Conservation (phyloP, 345 rosid genomes). For the Ceriops tagal region DNA sequence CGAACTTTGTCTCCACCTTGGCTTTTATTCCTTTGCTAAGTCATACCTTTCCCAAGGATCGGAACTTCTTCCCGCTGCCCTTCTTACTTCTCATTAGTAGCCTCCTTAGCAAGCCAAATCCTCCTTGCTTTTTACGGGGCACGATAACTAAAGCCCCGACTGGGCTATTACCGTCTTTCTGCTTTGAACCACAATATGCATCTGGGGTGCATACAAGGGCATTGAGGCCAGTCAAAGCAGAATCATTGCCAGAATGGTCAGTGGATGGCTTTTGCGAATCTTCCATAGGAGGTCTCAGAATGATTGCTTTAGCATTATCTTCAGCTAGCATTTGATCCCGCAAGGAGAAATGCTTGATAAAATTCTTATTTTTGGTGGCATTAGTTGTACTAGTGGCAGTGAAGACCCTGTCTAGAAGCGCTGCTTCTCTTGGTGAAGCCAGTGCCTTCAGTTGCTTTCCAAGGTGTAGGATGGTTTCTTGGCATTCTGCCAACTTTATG, state of each 20-base stretch:
- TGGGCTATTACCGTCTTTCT: constrained; percentile 19
- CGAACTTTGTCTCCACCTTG: background rate
- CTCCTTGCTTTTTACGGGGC: constrained; percentile 51
- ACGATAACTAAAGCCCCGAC: constrained; percentile 39
- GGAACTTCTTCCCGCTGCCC: constrained; percentile 49
- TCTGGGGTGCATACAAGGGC: constrained; percentile 30
- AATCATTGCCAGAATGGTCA: constrained; percentile 17
- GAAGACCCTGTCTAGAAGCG: constrained; percentile 41
- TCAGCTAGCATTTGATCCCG: constrained; percentile 66
- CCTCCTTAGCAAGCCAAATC: constrained; percentile 58
- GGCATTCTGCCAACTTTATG: constrained; percentile 83
- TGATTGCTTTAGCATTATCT: constrained; percentile 40
- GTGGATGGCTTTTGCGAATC: constrained; percentile 13
- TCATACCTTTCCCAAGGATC: constrained; percentile 22
- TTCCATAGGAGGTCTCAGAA: constrained; percentile 30
- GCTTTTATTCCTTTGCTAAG: background rate
- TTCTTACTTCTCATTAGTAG: constrained; percentile 67
- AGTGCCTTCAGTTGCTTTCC: constrained; percentile 77
- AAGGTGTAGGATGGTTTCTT: constrained; percentile 70
- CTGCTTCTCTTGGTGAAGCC: constrained; percentile 49
- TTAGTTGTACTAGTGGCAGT: constrained; percentile 23
- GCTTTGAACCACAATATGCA: constrained; percentile 25
- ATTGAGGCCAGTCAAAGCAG: constrained; percentile 16
- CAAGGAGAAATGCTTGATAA: constrained; percentile 44
- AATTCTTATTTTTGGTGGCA: constrained; percentile 24